phyloP scores from a whole-genome alignment of 768 basidiomycete genomes.

The Mycena kentingensis region DNA sequence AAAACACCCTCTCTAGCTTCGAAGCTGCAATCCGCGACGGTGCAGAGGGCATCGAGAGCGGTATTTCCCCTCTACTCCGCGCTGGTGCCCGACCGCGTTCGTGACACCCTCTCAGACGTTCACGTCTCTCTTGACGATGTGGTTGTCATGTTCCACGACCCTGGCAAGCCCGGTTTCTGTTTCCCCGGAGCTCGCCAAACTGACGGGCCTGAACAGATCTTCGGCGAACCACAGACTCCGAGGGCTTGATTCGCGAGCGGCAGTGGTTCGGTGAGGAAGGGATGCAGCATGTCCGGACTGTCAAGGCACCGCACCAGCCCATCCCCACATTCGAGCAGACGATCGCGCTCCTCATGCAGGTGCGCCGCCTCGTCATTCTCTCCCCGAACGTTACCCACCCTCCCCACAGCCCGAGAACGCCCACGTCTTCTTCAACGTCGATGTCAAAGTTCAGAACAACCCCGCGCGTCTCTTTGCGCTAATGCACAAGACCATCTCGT shows the following conservation, averaged over 20 bases:
- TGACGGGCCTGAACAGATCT: conserved; percentile 48
- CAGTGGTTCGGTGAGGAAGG: conserved; percentile 71
- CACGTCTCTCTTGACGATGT: conserved; percentile 88
- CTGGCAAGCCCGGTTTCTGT: conserved; percentile 47
- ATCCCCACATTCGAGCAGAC: conserved; percentile 93
- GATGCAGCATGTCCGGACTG: conserved; percentile 79
- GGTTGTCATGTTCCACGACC: conserved; percentile 96
- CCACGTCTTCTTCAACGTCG: conserved; percentile 81
- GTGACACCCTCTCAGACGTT: conserved; percentile 80
- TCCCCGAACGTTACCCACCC: conserved; percentile 10
- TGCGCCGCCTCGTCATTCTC: conserved; percentile 33
- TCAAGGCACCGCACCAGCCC: conserved; percentile 76
- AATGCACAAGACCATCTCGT: conserved; percentile 68
- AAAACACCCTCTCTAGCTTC: conserved; percentile 96
- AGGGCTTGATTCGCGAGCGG: conserved; percentile 71
- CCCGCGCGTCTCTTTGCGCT: conserved; percentile 81
- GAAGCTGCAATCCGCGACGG: conserved; percentile 94
- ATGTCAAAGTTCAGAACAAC: conserved; percentile 93
- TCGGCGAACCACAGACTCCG: conserved; percentile 79
- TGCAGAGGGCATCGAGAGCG: conserved; percentile 95
- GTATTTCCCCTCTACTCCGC: conserved; percentile 55
- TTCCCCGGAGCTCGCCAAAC: conserved; percentile 9
- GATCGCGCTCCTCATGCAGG: conserved; percentile 74
- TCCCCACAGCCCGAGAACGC: conserved; percentile 64
- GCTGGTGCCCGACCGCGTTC: conserved; percentile 35